Evolutionary conservation across 192 early-diverging fungal species (phyloP), one percentile per base, ranked within the genome.

Genomic region (Backusella tarrabulga): DNA sequence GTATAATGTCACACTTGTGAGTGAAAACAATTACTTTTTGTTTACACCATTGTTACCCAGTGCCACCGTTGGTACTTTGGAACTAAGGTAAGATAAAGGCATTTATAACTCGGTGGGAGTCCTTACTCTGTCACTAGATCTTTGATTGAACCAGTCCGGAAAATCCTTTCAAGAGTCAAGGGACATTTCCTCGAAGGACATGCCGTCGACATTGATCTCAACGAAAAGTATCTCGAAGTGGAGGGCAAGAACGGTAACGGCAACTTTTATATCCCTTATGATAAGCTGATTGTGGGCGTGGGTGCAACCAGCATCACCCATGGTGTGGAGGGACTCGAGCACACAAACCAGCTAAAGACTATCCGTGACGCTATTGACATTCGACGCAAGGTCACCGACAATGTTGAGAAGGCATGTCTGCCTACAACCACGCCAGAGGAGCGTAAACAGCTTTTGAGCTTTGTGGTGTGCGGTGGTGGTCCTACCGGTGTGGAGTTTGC

Each of bases 401-500:
- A 91, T 69, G 89, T 93, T 78, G 93, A 94, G 79, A 83, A 82
- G 40, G 93, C 92, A 12, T 81, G 83, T 40, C 72, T 92, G 67
- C 93, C 93, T 8, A 89, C 83, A 4, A 89, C 89, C 1, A 75
- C 84, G 0, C 85, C 87, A 3, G 86, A 88, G 32, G 92, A 94
- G 72, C 76, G 87, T 41, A 88, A 87, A 26, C 76, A 85, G 60
- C 72, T 94, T 5, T 83, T 94, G 34, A 88, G 86, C 56, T 93
- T 94, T 83, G 91, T 94, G 26, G 82, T 92, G 32, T 91, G 89
- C 34, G 93, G 93, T 35, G 93, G 93, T 35, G 93, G 93, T 72
- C 91, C 88, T 3, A 79, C 87, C 56, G 89, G 92, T 56, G 89
- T 93, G 8, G 93, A 93, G 78, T 91, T 91, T 77, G 90, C 91